phyloP scores from a whole-genome alignment of 345 rosid species.

The Populus ilicifolia region DNA sequence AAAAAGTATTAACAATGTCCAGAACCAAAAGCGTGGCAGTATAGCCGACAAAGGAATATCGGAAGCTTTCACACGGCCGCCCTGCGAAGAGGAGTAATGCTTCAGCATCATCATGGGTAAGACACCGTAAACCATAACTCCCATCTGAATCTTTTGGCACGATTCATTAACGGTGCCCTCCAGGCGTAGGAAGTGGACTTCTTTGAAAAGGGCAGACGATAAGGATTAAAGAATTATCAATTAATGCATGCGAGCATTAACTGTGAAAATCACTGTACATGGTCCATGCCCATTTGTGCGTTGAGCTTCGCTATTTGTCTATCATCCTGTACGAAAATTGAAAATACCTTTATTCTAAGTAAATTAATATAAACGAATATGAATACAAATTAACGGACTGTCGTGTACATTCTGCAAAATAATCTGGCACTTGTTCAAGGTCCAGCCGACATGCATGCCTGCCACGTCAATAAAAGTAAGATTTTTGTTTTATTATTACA shows the following conservation, averaged over 20 bases:
- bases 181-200: neutral
- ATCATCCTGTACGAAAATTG: neutral
- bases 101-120: neutral
- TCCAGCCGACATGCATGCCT: neutral
- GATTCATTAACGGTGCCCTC: neutral
- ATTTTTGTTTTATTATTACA: no score
- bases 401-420: neutral
- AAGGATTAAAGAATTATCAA: neutral
- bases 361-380: neutral
- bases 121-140: neutral
- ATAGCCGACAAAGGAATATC: neutral
- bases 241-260: neutral
- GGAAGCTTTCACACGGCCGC: neutral
- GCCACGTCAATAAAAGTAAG: neutral
- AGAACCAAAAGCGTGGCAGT: neutral
- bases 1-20: no score
- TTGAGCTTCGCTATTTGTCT: neutral
- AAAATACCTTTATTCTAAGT: no score
- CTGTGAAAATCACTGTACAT: neutral
- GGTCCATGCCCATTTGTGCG: neutral
- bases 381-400: neutral
- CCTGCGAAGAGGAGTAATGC: neutral
- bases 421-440: neutral
- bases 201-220: neutral
- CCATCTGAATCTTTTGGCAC: neutral